Base-by-base conservation (phyloP, 129 eudicot genomes). In the Centella asiatica region DNA sequence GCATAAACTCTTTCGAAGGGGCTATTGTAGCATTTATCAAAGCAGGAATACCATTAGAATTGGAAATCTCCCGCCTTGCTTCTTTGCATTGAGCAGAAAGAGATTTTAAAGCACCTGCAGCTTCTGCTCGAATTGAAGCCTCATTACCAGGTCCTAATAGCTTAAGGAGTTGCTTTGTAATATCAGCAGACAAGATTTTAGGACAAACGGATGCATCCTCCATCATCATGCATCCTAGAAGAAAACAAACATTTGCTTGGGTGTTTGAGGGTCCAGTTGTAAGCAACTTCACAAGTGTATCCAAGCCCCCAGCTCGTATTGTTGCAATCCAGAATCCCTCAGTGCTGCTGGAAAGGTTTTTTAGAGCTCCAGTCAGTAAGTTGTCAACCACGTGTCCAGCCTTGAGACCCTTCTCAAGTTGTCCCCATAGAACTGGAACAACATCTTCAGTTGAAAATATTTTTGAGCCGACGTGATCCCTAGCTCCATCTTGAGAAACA, bases 401-500 rank as follows among this genome's bases (percentile, higher is more conserved):
- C 70, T 78, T 88, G 20, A 78, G 87, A 32, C 99, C 96, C 74
- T 79, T 85, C 68, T 82, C 77, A 20, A 93, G 77, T 76, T 82
- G 96, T 60, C 75, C 81, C 99, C 96, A 93, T 19, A 93, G 68
- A 56, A 80, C 99, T 26, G 96, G 93, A n/a, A 93, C 99, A 31
- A 93, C 99, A 31, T 96, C 96, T 83, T 93, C 99, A 31, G 99
- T 93, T n/a, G 96, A 93, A 71, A 93, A 93, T 12, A 93, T 88
- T 72, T 93, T 93, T 14, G 99, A 93, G 28, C 99, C 96, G 54
- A 93, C 95, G 39, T 93, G 99, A 80, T 93, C 99, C 69, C 76
- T 85, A 19, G 88, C 83, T 40, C 90, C 99, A 42, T 93, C 99
- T 85, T 93, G 99, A 57, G 99, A 93, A 71, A 93, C 99, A 33